Evolutionary conservation across 306 rosid species (phyloP).

Genomic region (Castanospermum australe): DNA sequence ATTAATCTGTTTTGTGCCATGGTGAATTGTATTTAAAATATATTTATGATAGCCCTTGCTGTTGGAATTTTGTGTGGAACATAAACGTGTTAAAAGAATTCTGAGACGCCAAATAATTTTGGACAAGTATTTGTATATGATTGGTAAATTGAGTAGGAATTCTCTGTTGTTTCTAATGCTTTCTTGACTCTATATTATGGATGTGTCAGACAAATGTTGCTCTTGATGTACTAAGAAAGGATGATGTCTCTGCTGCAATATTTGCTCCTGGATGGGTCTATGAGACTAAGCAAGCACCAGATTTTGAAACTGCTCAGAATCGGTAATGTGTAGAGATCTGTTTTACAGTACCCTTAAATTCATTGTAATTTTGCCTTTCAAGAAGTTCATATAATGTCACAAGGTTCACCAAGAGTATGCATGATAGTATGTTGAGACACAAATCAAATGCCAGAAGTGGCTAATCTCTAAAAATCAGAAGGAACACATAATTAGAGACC

Average conservation of each 20-base stretch:
- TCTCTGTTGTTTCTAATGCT: not conserved
- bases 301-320: conserved; percentile 81
- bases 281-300: conserved; percentile 72
- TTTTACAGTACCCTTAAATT: too few species aligned
- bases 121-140: not conserved
- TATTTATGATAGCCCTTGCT: not conserved
- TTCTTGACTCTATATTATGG: conserved; percentile 26
- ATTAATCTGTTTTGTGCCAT: not conserved
- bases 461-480: not conserved
- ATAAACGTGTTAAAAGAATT: too few species aligned
- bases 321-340: conserved; percentile 48
- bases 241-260: conserved; percentile 77
- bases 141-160: conserved; percentile 6
- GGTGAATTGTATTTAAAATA: not conserved
- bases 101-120: conserved; percentile 18
- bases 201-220: conserved; percentile 67
- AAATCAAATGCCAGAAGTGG: not conserved
- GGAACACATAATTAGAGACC: not conserved
- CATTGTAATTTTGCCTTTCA: conserved; percentile 3
- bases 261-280: conserved; percentile 98
- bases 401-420: not conserved
- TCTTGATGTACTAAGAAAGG: conserved; percentile 67
- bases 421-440: not conserved
- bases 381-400: not conserved
- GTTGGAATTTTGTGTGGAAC: too few species aligned